Conservation (phyloP, 2,329 filamentous ascomycete genomes). For the Arthrobotrys iridis region DNA sequence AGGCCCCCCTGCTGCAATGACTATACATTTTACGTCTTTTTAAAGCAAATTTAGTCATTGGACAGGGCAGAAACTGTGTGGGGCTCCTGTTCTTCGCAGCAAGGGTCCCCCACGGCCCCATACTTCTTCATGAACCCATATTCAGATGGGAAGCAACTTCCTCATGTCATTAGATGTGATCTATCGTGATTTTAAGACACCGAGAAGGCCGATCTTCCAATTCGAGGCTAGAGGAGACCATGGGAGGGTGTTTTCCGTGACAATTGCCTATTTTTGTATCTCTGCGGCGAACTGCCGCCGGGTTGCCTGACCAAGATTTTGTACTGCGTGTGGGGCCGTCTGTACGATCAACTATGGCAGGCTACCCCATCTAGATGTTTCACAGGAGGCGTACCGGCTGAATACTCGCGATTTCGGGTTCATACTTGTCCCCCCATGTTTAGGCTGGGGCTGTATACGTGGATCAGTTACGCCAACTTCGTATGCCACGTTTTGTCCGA, state of each 20-base stretch:
- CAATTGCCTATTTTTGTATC: not conserved
- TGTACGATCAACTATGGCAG: not conserved
- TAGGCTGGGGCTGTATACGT: too few relatives aligned
- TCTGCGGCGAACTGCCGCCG: not conserved
- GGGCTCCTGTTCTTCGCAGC: not conserved
- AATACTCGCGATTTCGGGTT: not conserved
- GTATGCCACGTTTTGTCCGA: too few relatives aligned
- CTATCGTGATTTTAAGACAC: not conserved
- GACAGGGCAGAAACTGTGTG: not conserved
- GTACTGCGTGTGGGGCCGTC: not conserved
- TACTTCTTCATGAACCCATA: not conserved
- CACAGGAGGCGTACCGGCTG: not conserved
- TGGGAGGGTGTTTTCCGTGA: not conserved
- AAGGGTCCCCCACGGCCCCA: slow-evolving; percentile 9
- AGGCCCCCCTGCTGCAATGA: not conserved
- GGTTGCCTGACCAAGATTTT: not conserved
- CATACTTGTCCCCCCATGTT: not conserved
- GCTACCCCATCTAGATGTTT: not conserved
- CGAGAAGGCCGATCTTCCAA: not conserved
- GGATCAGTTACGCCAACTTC: too few relatives aligned
- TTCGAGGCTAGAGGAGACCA: not conserved
- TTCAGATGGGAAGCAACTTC: not conserved
- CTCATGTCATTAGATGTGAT: not conserved
- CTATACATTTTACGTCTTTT: slow-evolving; percentile 2
- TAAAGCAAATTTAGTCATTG: not conserved